phyloP scores from a whole-genome alignment of 2,329 filamentous ascomycete genomes.

The Coniochaeta hoffmannii region DNA sequence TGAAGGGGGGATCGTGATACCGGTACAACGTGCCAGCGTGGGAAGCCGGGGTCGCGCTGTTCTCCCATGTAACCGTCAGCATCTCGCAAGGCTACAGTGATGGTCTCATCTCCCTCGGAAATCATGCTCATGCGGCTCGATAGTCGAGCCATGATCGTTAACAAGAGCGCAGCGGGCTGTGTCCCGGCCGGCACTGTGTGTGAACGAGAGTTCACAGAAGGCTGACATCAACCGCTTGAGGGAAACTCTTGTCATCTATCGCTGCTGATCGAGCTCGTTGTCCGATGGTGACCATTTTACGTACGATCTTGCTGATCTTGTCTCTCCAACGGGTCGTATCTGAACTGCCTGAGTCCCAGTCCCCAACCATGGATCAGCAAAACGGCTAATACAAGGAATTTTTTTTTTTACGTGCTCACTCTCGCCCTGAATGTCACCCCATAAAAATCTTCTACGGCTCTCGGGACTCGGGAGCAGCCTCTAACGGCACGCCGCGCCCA shows the following conservation, averaged over 20 bases:
- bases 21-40: background rate
- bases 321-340: background rate
- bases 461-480: background rate
- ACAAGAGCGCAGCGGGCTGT: background rate
- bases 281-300: background rate
- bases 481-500: background rate
- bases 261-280: background rate
- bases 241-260: background rate
- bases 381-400: background rate
- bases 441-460: background rate
- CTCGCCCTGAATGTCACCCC: background rate
- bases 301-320: background rate
- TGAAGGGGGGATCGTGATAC: background rate
- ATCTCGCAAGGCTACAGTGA: background rate
- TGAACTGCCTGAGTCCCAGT: no score
- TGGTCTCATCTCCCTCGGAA: background rate
- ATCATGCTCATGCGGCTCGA: background rate
- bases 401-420: background rate
- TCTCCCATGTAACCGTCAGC: background rate
- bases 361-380: background rate
- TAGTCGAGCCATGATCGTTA: no score
- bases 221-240: background rate
- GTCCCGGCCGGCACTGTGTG: background rate
- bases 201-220: background rate
- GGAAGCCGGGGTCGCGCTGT: background rate